Percentiles rank a stretch among this genome's conserved stretches.
phyloP scores from a whole-genome alignment of 805 yeast species.

The Suhomyces emberorum region DNA sequence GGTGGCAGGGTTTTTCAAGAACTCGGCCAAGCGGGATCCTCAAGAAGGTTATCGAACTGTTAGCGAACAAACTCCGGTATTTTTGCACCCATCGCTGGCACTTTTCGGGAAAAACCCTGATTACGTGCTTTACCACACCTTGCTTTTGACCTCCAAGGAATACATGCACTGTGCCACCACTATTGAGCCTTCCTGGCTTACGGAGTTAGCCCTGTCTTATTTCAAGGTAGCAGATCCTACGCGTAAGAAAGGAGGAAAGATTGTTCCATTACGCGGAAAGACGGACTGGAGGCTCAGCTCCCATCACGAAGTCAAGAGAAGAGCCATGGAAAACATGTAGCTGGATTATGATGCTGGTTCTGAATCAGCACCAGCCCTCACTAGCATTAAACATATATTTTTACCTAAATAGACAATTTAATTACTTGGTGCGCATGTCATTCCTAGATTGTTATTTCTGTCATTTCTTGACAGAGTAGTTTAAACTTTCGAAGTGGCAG shows the following conservation, averaged over 20 bases:
- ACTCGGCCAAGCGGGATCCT: constrained; percentile 62
- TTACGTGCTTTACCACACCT: constrained; percentile 77
- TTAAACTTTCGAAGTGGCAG: too few species aligned
- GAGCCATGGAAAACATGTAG: constrained; percentile 17
- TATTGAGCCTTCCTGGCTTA: constrained; percentile 80
- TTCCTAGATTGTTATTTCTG: too few species aligned
- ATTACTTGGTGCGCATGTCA: too few species aligned
- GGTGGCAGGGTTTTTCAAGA: constrained; percentile 66
- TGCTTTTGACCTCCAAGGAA: constrained; percentile 80
- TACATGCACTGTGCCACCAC: constrained; percentile 86
- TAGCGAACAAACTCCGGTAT: constrained; percentile 68
- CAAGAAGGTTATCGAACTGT: constrained; percentile 54
- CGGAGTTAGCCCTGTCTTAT: constrained; percentile 67
- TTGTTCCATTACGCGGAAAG: constrained; percentile 68
- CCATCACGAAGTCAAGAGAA: constrained; percentile 27
- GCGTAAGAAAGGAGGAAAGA: constrained; percentile 56
- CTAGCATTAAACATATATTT: too few species aligned
- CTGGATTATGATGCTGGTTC: neutral
- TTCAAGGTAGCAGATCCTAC: constrained; percentile 60
- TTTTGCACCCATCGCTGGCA: constrained; percentile 84
- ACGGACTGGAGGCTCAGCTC: constrained; percentile 73
- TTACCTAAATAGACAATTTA: too few species aligned
- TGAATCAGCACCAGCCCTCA: too few species aligned
- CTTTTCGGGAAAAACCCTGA: constrained; percentile 63
- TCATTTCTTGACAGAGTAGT: too few species aligned